Conservation (phyloP, 805 yeast species). For the Saccharomyces paradoxus region DNA sequence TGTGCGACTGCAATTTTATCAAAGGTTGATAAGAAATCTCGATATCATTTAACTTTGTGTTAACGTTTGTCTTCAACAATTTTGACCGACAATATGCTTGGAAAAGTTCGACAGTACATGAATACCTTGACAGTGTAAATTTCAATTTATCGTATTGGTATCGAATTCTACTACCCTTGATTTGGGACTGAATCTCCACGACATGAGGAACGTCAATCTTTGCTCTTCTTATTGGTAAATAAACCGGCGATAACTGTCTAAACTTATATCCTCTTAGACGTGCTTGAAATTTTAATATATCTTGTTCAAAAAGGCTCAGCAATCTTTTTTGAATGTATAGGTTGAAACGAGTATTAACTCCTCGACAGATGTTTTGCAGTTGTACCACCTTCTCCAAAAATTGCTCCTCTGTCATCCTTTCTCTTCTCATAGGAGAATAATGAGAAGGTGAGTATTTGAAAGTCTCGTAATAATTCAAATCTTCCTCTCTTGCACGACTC, state of each 20-base stretch:
- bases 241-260: slow-evolving; percentile 1
- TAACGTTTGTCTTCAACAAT: slow-evolving; percentile 22
- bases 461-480: slow-evolving; percentile 18
- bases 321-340: slow-evolving; percentile 57
- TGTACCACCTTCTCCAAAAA: slow-evolving; percentile 33
- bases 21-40: slow-evolving; percentile 7
- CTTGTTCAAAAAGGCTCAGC: slow-evolving; percentile 48
- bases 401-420: slow-evolving; percentile 25
- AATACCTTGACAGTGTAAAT: slow-evolving; percentile 21
- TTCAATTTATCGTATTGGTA: slow-evolving; percentile 18
- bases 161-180: slow-evolving; percentile 39
- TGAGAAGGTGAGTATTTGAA: slow-evolving; percentile 17
- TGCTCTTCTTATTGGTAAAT: background rate
- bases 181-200: slow-evolving; percentile 43
- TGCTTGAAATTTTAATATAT: slow-evolving; percentile 42
- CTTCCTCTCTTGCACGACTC: slow-evolving; percentile 21
- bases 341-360: slow-evolving; percentile 55
- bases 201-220: slow-evolving; percentile 29
- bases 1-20: slow-evolving; percentile 25
- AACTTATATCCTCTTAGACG: slow-evolving; percentile 42
- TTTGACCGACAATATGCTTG: slow-evolving; percentile 37
- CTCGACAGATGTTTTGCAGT: slow-evolving; percentile 65
- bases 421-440: slow-evolving; percentile 26
- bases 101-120: slow-evolving; percentile 23
- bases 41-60: slow-evolving; percentile 1